Conservation (phyloP, 108 stramenopile genomes). For the Fistulifera pelliculosa region DNA sequence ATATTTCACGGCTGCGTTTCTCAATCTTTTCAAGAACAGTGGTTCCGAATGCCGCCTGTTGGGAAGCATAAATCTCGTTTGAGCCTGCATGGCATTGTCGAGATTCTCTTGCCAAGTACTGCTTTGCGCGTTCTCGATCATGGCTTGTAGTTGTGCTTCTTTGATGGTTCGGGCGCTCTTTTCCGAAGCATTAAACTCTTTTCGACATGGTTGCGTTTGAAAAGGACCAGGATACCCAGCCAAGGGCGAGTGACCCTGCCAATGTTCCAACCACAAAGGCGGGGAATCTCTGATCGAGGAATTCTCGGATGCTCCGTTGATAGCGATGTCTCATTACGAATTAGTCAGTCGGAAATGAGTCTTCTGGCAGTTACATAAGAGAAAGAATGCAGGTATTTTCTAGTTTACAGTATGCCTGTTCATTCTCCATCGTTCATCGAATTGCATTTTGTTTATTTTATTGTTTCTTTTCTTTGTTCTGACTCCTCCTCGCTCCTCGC, state of each 20-base stretch:
- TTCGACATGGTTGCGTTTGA: neutral
- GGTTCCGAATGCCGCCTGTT: neutral
- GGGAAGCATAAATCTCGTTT: slow-evolving; percentile 8
- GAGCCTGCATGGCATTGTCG: slow-evolving; percentile 9
- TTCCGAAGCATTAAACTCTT: neutral
- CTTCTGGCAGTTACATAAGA: too few species aligned
- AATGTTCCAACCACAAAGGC: neutral
- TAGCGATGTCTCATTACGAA: too few species aligned
- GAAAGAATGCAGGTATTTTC: too few species aligned
- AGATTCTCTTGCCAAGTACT: slow-evolving; percentile 14
- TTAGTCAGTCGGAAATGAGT: too few species aligned
- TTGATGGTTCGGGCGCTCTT: neutral
- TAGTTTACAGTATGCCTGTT: too few species aligned
- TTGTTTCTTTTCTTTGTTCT: too few species aligned
- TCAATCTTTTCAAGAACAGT: slow-evolving; percentile 1
- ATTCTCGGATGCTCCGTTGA: neutral
- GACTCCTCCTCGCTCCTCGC: too few species aligned
- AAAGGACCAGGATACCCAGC: neutral
- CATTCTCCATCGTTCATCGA: too few species aligned
- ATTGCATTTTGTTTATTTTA: too few species aligned
- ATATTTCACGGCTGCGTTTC: neutral
- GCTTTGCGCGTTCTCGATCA: slow-evolving; percentile 13
- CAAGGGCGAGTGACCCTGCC: neutral
- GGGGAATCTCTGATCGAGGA: neutral
- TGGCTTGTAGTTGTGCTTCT: slow-evolving; percentile 7